Evolutionary conservation across 192 early-diverging fungal genomes (phyloP).

Genomic region (Mycoemilia scoparia): DNA sequence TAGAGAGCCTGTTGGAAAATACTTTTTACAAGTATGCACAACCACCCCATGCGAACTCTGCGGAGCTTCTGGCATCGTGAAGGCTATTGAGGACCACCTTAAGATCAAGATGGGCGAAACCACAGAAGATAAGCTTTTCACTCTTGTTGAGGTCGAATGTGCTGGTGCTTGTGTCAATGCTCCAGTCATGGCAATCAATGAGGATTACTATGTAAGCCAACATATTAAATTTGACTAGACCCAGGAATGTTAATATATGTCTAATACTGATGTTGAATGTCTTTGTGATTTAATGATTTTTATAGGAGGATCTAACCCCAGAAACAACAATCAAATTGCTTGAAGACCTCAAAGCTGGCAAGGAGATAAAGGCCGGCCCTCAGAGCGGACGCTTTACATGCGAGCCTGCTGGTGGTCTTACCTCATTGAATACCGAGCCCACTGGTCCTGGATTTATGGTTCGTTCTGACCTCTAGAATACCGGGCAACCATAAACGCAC

Average conservation of each 20-base stretch:
- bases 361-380: constrained; percentile 61
- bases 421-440: constrained; percentile 68
- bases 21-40: constrained; percentile 96
- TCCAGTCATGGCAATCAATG: constrained; percentile 92
- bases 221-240: too few relatives aligned
- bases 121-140: constrained; percentile 83
- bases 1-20: constrained; percentile 96
- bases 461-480: constrained; percentile 56
- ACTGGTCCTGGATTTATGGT: constrained; percentile 83
- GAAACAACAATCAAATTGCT: constrained; percentile 76
- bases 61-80: constrained; percentile 75
- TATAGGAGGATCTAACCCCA: constrained; percentile 95
- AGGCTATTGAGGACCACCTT: constrained; percentile 71
- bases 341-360: constrained; percentile 69
- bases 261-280: constrained; percentile 1
- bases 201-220: constrained; percentile 97
- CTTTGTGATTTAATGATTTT: constrained; percentile 12
- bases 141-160: constrained; percentile 98
- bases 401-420: constrained; percentile 69
- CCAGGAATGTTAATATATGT: neutral
- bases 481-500: too few relatives aligned
- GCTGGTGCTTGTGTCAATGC: constrained; percentile 97
- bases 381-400: constrained; percentile 70
- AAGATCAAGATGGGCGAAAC: constrained; percentile 91
- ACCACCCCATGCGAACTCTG: constrained; percentile 96